These are phyloP conservation scores for Kwoniella mangroviensis DNA, from an alignment of 768 basidiomycete species.

Conservation along the genomic window DNA sequence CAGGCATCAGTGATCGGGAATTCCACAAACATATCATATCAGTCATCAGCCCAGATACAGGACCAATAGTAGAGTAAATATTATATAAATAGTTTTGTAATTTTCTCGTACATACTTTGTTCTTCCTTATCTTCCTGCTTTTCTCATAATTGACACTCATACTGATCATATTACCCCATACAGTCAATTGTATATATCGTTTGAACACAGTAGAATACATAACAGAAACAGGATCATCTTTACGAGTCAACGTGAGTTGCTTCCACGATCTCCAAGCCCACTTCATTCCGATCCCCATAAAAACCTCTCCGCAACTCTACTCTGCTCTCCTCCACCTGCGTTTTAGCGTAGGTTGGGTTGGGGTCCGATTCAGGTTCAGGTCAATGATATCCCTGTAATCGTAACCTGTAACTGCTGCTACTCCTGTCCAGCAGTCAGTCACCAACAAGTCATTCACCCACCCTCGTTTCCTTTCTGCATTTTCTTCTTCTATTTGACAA, in stretches of 20 bases:
- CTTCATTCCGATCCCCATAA: background rate
- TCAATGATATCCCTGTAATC: background rate
- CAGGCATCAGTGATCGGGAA: background rate
- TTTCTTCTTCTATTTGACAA: too few relatives aligned
- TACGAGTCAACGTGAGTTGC: too few relatives aligned
- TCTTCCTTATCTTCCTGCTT: background rate
- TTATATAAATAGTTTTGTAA: conserved; percentile 9
- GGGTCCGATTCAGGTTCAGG: background rate
- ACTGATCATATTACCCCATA: background rate
- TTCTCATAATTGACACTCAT: background rate
- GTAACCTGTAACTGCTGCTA: background rate
- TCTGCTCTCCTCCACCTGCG: background rate
- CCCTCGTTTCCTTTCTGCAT: too few relatives aligned
- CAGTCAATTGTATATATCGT: background rate
- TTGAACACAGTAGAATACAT: background rate
- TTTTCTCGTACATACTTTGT: background rate
- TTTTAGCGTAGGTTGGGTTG: background rate
- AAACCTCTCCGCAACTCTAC: background rate
- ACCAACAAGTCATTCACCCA: background rate
- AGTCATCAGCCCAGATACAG: background rate
- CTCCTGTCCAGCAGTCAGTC: background rate
- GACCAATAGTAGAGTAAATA: background rate
- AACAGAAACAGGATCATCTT: background rate
- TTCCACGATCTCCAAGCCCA: background rate
- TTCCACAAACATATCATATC: background rate